phyloP scores from a whole-genome alignment of 805 yeast species.

The Naumovozyma baii region DNA sequence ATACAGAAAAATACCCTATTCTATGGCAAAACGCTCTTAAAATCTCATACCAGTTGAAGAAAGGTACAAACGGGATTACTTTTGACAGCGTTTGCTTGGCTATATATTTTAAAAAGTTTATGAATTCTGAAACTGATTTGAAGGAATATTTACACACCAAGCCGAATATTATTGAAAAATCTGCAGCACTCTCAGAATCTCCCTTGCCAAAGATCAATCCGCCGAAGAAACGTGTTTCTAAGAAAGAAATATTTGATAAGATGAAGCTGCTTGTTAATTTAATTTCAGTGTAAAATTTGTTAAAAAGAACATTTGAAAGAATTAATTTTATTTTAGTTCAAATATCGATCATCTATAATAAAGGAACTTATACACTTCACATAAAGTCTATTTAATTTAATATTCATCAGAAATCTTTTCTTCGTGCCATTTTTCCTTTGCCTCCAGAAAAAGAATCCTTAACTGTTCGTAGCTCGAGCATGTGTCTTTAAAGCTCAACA shows the following conservation, averaged over 20 bases:
- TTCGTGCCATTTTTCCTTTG: conserved; percentile 39
- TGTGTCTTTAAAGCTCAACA: conserved; percentile 54
- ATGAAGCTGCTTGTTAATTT: conserved; percentile 18
- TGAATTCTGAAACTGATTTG: conserved; percentile 13
- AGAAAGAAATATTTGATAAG: conserved; percentile 28
- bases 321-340: background rate
- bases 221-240: conserved; percentile 25
- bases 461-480: conserved; percentile 47
- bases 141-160: background rate
- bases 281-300: too few relatives aligned
- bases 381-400: conserved; percentile 9
- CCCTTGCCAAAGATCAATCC: conserved; percentile 7
- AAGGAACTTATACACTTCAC: background rate
- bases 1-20: conserved; percentile 9
- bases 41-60: conserved; percentile 24
- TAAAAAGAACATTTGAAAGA: conserved; percentile 8
- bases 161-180: background rate
- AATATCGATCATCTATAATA: background rate
- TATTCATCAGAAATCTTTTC: conserved; percentile 27
- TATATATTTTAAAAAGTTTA: conserved; percentile 24
- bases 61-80: conserved; percentile 25
- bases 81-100: conserved; percentile 27
- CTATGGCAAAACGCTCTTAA: conserved; percentile 17
- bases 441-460: conserved; percentile 47
- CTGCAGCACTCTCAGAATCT: background rate